Base-by-base conservation (phyloP, 495 filamentous ascomycete genomes). In the Penicillium waksmanii region DNA sequence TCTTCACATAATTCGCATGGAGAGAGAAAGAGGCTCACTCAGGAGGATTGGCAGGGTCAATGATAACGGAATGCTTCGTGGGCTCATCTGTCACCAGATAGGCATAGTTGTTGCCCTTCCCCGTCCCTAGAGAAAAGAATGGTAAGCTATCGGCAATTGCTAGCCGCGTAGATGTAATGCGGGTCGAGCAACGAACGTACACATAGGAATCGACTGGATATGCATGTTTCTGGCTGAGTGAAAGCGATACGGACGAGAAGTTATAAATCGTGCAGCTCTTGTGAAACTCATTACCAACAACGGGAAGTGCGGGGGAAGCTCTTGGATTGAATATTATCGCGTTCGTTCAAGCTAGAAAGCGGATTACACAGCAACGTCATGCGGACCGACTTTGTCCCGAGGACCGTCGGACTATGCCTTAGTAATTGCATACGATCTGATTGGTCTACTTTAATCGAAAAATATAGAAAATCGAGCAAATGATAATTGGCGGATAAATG, bases 131-230 rank as follows among this genome's bases (percentile, higher is more conserved):
- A 35, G 23, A 46, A 27, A 65, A 44, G 34, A 62, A 36, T 13
- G 15, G 33, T 62, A 5, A 63, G 57, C 53, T 54, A 51, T 21
- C 23, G 15, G 35, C 10, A n/a, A 25, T 9, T 38, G 12, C 36
- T n/a, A 5, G 36, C 36, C 36, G 36, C 36, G 36, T 12, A n/a
- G 11, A 38, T 38, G 36, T 38, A 38, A 25, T 55, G 18, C 23
- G 55, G n/a, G 31, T 18, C 12, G 25, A 25, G 56, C 42, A 10
- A 36, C 35, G 56, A 18, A 83, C 90, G 68, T 86, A 97, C 94
- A 98, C 95, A 98, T 98, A 35, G 95, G 95, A 79, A 98, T 96
- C 56, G 92, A 92, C 73, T 93, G 86, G 75, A 98, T 89, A 87
- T 97, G 93, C 95, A 98, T 98, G 63, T 79, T 73, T 70, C 73